Evolutionary conservation across 2,329 filamentous ascomycete genomes (phyloP).

Genomic region (Aspergillus brasiliensis): DNA sequence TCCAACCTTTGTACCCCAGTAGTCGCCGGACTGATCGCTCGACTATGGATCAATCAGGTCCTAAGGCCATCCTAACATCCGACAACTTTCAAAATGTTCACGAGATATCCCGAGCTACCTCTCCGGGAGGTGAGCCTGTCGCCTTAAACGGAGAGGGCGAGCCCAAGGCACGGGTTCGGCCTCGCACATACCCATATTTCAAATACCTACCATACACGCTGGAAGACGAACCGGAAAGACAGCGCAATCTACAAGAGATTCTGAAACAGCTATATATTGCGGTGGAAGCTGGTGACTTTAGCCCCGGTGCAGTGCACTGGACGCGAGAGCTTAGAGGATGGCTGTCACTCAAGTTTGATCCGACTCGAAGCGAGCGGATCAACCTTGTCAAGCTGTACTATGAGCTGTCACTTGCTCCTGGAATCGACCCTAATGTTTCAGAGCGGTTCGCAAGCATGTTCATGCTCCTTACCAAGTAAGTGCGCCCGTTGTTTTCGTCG

Average conservation of each 20-base stretch:
- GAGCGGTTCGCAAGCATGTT: slow-evolving; percentile 98
- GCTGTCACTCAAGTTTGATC: slow-evolving; percentile 96
- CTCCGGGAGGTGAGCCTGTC: slow-evolving; percentile 64
- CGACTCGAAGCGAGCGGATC: slow-evolving; percentile 78
- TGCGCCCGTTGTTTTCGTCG: slow-evolving; percentile 19
- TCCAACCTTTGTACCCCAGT: slow-evolving; percentile 19
- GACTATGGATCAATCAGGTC: slow-evolving; percentile 40
- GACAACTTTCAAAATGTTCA: slow-evolving; percentile 53
- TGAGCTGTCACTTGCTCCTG: slow-evolving; percentile 86
- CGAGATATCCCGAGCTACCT: slow-evolving; percentile 81
- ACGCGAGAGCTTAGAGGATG: slow-evolving; percentile 93
- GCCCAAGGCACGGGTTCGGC: slow-evolving; percentile 69
- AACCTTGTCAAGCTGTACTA: slow-evolving; percentile 91
- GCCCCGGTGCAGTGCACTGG: slow-evolving; percentile 92
- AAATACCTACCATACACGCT: slow-evolving; percentile 84
- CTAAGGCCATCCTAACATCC: slow-evolving; percentile 39
- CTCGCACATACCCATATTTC: slow-evolving; percentile 92
- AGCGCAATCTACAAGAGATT: slow-evolving; percentile 80
- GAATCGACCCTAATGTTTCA: slow-evolving; percentile 76
- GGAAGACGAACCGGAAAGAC: slow-evolving; percentile 76
- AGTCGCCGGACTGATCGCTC: slow-evolving; percentile 20
- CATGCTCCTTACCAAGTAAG: slow-evolving; percentile 88
- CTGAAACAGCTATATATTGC: slow-evolving; percentile 92
- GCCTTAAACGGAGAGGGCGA: slow-evolving; percentile 56
- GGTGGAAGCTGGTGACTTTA: slow-evolving; percentile 89